Percentiles rank a stretch among this genome's conserved stretches.
Evolutionary conservation across 805 yeast genomes (phyloP).

Genomic region (Candida odintsovae): DNA sequence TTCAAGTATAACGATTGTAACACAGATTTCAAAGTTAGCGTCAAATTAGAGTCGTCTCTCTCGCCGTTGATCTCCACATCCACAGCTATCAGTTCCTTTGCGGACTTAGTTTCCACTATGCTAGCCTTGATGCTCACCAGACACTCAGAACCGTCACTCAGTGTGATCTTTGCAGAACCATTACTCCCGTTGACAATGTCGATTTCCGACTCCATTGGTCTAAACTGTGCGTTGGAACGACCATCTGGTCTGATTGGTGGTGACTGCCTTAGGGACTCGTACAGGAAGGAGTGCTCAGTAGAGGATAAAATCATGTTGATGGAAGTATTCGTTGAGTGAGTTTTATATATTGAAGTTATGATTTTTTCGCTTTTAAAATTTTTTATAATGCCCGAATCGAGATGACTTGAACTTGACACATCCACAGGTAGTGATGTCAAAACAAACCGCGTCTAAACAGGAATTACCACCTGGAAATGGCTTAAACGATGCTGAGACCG

Average conservation of each 20-base stretch:
- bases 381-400: neutral
- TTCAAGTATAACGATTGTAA: slow-evolving; percentile 47
- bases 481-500: neutral
- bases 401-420: neutral
- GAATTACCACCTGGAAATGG: neutral
- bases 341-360: neutral
- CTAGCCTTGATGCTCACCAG: slow-evolving; percentile 86
- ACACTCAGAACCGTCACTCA: slow-evolving; percentile 90
- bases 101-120: slow-evolving; percentile 48
- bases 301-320: slow-evolving; percentile 58
- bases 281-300: slow-evolving; percentile 70
- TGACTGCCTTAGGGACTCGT: slow-evolving; percentile 55
- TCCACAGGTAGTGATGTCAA: neutral
- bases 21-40: slow-evolving; percentile 55
- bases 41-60: slow-evolving; percentile 72
- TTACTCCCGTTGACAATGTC: slow-evolving; percentile 82
- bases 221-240: slow-evolving; percentile 62
- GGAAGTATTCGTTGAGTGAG: neutral
- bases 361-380: neutral
- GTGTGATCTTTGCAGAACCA: slow-evolving; percentile 85
- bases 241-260: slow-evolving; percentile 86
- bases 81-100: slow-evolving; percentile 54
- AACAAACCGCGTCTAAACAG: neutral
- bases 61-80: slow-evolving; percentile 79
- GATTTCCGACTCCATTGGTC: slow-evolving; percentile 81